phyloP scores from a whole-genome alignment of 148 eudicot genomes.

The Fagopyrum tataricum region DNA sequence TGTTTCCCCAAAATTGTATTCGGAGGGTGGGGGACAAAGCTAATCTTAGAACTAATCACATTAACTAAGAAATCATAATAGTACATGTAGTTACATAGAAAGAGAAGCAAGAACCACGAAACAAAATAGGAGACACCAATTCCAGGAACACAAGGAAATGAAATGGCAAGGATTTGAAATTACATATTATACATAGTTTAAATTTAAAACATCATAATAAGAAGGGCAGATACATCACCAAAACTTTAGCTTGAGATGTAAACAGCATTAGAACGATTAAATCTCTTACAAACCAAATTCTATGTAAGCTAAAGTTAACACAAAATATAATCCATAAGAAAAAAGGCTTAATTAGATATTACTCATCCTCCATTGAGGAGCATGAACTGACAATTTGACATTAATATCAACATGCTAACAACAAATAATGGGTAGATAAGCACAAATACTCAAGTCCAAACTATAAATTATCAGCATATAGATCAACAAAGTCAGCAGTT shows the following conservation, averaged over 20 bases:
- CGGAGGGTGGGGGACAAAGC: too few species aligned
- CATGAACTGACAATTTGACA: not conserved
- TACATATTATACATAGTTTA: not conserved
- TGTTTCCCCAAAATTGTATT: not conserved
- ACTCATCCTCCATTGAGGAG: not conserved
- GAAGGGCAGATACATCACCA: not conserved
- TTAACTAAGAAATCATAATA: too few species aligned
- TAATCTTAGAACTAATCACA: too few species aligned
- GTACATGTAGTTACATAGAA: not conserved
- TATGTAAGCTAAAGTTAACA: not conserved
- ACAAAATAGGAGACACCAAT: not conserved
- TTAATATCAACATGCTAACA: not conserved
- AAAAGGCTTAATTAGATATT: not conserved
- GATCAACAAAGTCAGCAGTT: not conserved
- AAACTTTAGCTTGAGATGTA: not conserved
- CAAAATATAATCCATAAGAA: not conserved
- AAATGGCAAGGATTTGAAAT: not conserved
- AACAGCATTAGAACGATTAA: not conserved
- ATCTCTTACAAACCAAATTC: not conserved
- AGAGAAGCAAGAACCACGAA: not conserved
- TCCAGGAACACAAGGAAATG: not conserved
- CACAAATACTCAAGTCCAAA: not conserved
- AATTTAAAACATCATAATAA: not conserved
- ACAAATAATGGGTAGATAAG: not conserved
- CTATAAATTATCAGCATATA: not conserved